Evolutionary conservation across 257 asterid species (phyloP), one percentile per base, ranked within the genome.

Genomic region (Craterostigma plantagineum): DNA sequence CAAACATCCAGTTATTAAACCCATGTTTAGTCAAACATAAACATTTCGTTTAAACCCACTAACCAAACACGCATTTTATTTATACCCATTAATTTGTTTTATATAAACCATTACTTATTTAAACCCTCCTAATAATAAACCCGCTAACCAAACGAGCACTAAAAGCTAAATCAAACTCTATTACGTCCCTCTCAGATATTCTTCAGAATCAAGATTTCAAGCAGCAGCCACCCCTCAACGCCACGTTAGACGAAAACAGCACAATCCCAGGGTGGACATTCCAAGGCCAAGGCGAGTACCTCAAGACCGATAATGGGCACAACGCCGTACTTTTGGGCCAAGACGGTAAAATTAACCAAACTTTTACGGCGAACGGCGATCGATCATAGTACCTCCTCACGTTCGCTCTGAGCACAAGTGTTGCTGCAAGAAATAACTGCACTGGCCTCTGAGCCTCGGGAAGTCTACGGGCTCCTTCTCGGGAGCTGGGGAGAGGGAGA

Each of bases 231-330:
- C 78, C 83, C 11, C 52, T 78, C 11, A 46, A 55, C 45, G 41
- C 67, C 42, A 41, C 55, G 12, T 51, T 67, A 44, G 49, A 63
- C n/a, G 67, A 41, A 47, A 68, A 47, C 62, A 67, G 52, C 58
- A 73, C 67, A 0, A 61, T 70, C 12, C 68, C 77, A 0, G 84
- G 84, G 18, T 76, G 93, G 79, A 53, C 79, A 27, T 59, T 60
- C 42, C 54, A 61, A 23, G 92, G 92, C 35, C 15, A 15, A 4
- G 71, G 66, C 46, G 52, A 52, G 51, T 71, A 74, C 12, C 70
- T 39, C 9, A 57, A 67, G 0, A 48, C 68, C 5, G 73, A 66
- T 9, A 50, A 68, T 12, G 61, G 68, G 13, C 85, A 66, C 17
- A n/a, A n/a, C n/a, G 91, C 77, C 18, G 46, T 79, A 33, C 45